A percentile compares a stretch with the other conserved stretches of the same genome.
These are phyloP conservation scores for Boletus rufocinnamomeus DNA, from an alignment of 768 basidiomycete genomes.

Conservation along the genomic window DNA sequence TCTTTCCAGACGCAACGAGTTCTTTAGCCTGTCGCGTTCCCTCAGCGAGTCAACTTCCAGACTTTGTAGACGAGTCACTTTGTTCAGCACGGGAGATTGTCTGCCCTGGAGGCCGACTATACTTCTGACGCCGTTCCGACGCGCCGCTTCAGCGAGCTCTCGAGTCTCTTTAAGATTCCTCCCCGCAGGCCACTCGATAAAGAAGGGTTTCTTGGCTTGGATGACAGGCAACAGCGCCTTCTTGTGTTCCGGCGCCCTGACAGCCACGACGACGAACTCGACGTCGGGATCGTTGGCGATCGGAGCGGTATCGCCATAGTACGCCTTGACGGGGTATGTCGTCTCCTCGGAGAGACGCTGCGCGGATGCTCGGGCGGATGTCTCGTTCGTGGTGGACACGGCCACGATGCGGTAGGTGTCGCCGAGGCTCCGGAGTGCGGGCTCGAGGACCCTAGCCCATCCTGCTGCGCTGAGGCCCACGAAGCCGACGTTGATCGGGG, in stretches of 20 bases:
- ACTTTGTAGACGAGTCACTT: not conserved
- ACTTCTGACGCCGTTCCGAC: constrained; percentile 6
- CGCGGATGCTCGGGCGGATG: not conserved
- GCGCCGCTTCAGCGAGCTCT: constrained; percentile 12
- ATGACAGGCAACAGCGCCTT: constrained; percentile 6
- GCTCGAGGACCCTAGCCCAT: not conserved
- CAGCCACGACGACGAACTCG: constrained; percentile 15
- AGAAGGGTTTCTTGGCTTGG: constrained; percentile 17
- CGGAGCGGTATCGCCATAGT: constrained; percentile 14
- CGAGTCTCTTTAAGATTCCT: constrained; percentile 9
- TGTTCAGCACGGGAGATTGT: constrained; percentile 5
- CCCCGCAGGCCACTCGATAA: constrained; percentile 17
- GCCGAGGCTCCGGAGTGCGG: not conserved
- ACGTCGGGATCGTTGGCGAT: constrained; percentile 19
- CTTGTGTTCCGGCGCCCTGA: constrained; percentile 13
- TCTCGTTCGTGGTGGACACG: not conserved
- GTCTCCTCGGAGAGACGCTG: not conserved
- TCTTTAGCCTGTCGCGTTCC: not conserved
- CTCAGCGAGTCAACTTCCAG: not conserved
- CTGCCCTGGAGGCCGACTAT: constrained; percentile 15
- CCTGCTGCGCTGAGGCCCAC: not conserved
- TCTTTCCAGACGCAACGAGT: not conserved
- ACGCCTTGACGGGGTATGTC: constrained; percentile 8
- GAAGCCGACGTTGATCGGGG: not conserved
- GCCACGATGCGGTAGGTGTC: not conserved